Evolutionary conservation across 1,284 basidiomycete species (phyloP).

Genomic region (Polyporus tsugae): DNA sequence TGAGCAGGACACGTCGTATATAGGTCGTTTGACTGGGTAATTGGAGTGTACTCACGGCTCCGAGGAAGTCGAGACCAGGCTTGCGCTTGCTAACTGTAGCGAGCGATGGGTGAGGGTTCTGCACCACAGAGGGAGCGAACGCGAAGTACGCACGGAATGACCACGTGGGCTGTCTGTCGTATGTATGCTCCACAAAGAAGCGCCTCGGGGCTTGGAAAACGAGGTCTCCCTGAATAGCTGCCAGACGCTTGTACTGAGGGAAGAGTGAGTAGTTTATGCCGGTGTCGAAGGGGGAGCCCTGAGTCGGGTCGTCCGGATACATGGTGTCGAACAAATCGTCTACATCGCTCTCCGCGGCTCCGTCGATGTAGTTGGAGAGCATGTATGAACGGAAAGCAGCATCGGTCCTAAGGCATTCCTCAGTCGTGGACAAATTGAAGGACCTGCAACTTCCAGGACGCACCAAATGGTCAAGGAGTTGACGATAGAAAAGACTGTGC

Average conservation of each 20-base stretch:
- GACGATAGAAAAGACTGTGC: slow-evolving; percentile 11
- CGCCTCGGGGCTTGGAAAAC: slow-evolving; percentile 63
- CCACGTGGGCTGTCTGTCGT: slow-evolving; percentile 41
- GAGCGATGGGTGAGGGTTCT: background rate
- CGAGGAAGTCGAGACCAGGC: slow-evolving; percentile 47
- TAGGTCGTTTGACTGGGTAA: background rate
- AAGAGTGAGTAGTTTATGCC: slow-evolving; percentile 50
- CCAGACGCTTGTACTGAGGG: slow-evolving; percentile 61
- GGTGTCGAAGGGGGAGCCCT: slow-evolving; percentile 63
- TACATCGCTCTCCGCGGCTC: slow-evolving; percentile 1
- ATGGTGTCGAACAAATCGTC: slow-evolving; percentile 30
- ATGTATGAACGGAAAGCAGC: slow-evolving; percentile 9
- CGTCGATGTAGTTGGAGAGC: slow-evolving; percentile 9
- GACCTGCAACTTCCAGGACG: background rate
- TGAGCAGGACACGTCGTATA: slow-evolving; percentile 20
- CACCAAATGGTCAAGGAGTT: slow-evolving; percentile 9
- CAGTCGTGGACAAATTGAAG: background rate
- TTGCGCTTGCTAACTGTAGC: slow-evolving; percentile 50
- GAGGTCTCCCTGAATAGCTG: slow-evolving; percentile 59
- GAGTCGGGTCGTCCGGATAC: slow-evolving; percentile 39
- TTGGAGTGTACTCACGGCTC: slow-evolving; percentile 46
- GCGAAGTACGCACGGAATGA: slow-evolving; percentile 40
- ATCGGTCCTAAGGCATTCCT: background rate
- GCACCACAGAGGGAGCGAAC: background rate
- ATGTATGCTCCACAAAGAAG: slow-evolving; percentile 49